These are phyloP conservation scores for Plectosphaerella sp. DNA, from an alignment of 2,329 filamentous ascomycete genomes.

Conservation along the genomic window DNA sequence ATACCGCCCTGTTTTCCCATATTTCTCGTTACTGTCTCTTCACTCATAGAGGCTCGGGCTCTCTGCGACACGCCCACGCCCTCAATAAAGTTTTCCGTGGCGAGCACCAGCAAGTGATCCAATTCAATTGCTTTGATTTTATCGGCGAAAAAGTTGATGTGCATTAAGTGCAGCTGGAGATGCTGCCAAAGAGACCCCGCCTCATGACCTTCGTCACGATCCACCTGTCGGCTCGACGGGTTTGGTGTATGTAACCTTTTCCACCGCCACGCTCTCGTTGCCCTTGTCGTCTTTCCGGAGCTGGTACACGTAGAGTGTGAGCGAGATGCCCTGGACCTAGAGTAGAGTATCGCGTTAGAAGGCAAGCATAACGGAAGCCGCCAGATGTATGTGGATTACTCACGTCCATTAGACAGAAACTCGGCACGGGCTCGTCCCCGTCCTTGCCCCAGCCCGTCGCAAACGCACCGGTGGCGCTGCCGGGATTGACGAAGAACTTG, in stretches of 20 bases:
- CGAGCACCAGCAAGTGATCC: no score
- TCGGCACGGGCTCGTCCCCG: constrained; percentile 74
- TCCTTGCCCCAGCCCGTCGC: constrained; percentile 53
- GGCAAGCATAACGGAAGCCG: background rate
- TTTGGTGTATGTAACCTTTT: constrained; percentile 84
- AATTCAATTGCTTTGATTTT: no score
- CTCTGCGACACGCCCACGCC: no score
- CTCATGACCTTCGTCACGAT: constrained; percentile 35
- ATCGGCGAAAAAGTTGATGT: no score
- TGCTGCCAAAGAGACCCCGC: background rate
- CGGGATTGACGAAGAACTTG: constrained; percentile 69
- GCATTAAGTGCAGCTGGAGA: no score
- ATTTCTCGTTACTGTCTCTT: no score
- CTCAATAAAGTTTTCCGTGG: no score
- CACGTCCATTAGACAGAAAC: constrained; percentile 98
- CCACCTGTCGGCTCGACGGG: constrained; percentile 55
- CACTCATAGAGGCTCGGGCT: no score
- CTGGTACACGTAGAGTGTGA: constrained; percentile 94
- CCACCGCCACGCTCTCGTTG: constrained; percentile 73
- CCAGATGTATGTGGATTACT: constrained; percentile 33
- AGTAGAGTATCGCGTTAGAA: background rate
- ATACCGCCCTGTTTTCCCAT: constrained; percentile 5
- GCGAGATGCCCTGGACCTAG: constrained; percentile 90
- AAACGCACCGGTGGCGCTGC: constrained; percentile 61
- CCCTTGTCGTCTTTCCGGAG: constrained; percentile 73